These are phyloP conservation scores for Picochlorum sp. DNA, from an alignment of 139 green algal species.

Conservation along the genomic window DNA sequence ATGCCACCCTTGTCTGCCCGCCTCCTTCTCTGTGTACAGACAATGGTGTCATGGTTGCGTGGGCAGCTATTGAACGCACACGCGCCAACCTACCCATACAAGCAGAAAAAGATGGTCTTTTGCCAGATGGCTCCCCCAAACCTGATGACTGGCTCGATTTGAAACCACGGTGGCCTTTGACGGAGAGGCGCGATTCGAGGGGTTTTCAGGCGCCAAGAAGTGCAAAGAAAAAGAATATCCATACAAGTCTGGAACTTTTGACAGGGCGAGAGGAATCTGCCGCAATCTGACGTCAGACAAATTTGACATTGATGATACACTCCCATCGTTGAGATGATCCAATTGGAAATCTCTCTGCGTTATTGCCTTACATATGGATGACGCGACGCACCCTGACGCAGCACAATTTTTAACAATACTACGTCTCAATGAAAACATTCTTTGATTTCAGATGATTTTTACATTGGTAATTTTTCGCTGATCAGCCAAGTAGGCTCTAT, in stretches of 20 bases:
- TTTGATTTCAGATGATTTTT: too few relatives aligned
- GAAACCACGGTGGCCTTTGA: slow-evolving; percentile 79
- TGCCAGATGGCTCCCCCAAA: background rate
- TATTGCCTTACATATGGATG: too few relatives aligned
- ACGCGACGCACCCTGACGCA: too few relatives aligned
- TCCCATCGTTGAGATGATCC: too few relatives aligned
- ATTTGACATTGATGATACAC: background rate
- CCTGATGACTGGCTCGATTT: slow-evolving; percentile 68
- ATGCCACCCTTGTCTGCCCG: slow-evolving; percentile 67
- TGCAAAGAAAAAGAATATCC: slow-evolving; percentile 38
- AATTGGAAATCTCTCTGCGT: background rate
- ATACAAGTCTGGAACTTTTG: slow-evolving; percentile 27
- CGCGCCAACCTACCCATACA: slow-evolving; percentile 17
- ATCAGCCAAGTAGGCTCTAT: too few relatives aligned
- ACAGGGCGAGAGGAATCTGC: slow-evolving; percentile 11
- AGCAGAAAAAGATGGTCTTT: slow-evolving; percentile 25
- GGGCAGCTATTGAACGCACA: slow-evolving; percentile 80
- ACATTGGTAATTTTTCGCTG: too few relatives aligned
- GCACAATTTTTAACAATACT: too few relatives aligned
- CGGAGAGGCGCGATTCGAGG: slow-evolving; percentile 30
- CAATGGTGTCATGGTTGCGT: slow-evolving; percentile 98
- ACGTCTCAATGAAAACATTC: too few relatives aligned
- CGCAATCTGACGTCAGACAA: background rate
- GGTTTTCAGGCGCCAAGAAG: slow-evolving; percentile 19
- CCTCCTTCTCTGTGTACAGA: slow-evolving; percentile 85